Percentiles rank a stretch among this genome's conserved stretches.
Evolutionary conservation across 1,139 yeast genomes (phyloP).

Genomic region (Taphrina sp.): DNA sequence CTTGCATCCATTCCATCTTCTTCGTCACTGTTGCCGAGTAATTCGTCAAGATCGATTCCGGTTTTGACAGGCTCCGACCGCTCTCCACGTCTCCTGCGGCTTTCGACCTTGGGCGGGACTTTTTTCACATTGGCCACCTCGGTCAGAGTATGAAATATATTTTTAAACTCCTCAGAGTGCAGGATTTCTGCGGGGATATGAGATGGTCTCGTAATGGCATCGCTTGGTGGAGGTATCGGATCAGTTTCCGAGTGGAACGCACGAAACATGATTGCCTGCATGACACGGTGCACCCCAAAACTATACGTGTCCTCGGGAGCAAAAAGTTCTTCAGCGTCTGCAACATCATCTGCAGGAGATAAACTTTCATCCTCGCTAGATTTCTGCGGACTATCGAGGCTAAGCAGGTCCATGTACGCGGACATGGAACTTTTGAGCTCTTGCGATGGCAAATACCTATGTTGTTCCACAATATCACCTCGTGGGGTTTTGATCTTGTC

Average conservation of each 20-base stretch:
- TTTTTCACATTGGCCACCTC: slow-evolving; percentile 38
- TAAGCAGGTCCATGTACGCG: slow-evolving; percentile 43
- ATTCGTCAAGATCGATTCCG: slow-evolving; percentile 37
- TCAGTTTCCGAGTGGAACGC: slow-evolving; percentile 40
- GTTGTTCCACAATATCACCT: slow-evolving; percentile 43
- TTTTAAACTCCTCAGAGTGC: background rate
- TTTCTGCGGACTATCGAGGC: slow-evolving; percentile 1
- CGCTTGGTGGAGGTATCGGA: slow-evolving; percentile 23
- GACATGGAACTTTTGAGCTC: slow-evolving; percentile 49
- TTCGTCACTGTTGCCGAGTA: slow-evolving; percentile 27
- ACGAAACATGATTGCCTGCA: slow-evolving; percentile 42
- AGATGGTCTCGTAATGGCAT: background rate
- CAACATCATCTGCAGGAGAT: slow-evolving; percentile 37
- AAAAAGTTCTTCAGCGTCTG: slow-evolving; percentile 35
- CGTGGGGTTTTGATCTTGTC: slow-evolving; percentile 45
- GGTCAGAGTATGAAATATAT: background rate
- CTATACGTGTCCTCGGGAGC: slow-evolving; percentile 41
- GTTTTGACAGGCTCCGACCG: slow-evolving; percentile 34
- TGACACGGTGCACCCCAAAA: slow-evolving; percentile 43
- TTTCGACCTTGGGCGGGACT: slow-evolving; percentile 33
- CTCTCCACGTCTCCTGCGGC: slow-evolving; percentile 34
- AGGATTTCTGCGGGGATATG: background rate
- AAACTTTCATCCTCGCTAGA: background rate
- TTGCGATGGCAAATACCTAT: slow-evolving; percentile 43
- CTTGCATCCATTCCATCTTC: slow-evolving; percentile 10